Conservation (phyloP, 2,329 filamentous ascomycete genomes). For the Pseudogymnoascus sp. region DNA sequence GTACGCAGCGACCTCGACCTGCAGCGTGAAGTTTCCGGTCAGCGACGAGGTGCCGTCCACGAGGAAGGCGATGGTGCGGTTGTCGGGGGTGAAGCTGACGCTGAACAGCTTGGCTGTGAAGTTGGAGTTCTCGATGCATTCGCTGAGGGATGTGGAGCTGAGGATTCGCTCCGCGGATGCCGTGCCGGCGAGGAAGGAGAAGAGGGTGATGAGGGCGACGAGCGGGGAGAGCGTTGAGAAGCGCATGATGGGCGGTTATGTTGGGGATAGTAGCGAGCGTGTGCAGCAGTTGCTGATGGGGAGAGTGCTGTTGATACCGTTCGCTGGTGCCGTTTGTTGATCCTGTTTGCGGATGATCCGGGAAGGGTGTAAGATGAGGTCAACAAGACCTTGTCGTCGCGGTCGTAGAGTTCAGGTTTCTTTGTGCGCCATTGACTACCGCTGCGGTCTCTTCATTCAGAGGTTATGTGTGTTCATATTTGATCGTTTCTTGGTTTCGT, state of each 20-base stretch:
- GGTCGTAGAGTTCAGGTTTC: not conserved
- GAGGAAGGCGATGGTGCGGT: slow-evolving; percentile 63
- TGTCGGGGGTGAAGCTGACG: slow-evolving; percentile 69
- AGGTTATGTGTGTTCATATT: not conserved
- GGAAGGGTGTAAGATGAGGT: not conserved
- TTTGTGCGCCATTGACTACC: not conserved
- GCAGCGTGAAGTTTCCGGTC: slow-evolving; percentile 71
- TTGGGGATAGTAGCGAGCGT: not conserved
- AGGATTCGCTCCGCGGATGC: slow-evolving; percentile 31
- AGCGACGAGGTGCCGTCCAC: slow-evolving; percentile 79
- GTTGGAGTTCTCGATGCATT: slow-evolving; percentile 74
- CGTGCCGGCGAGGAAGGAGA: slow-evolving; percentile 2
- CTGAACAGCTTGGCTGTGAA: slow-evolving; percentile 88
- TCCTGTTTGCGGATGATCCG: not conserved
- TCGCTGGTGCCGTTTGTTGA: no score
- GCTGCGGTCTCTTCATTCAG: not conserved
- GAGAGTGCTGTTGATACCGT: not conserved
- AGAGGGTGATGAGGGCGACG: slow-evolving; percentile 10
- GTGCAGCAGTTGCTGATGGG: not conserved
- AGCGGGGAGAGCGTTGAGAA: not conserved
- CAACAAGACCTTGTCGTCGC: not conserved
- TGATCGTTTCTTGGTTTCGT: not conserved
- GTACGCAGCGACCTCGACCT: slow-evolving; percentile 71
- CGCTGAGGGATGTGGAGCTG: slow-evolving; percentile 73
- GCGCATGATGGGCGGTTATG: slow-evolving; percentile 11